A percentile compares a stretch with the other conserved stretches of the same genome.
These are phyloP conservation scores for Leptosphaerulina australis DNA, from an alignment of 2,329 filamentous ascomycete species.

Conservation along the genomic window DNA sequence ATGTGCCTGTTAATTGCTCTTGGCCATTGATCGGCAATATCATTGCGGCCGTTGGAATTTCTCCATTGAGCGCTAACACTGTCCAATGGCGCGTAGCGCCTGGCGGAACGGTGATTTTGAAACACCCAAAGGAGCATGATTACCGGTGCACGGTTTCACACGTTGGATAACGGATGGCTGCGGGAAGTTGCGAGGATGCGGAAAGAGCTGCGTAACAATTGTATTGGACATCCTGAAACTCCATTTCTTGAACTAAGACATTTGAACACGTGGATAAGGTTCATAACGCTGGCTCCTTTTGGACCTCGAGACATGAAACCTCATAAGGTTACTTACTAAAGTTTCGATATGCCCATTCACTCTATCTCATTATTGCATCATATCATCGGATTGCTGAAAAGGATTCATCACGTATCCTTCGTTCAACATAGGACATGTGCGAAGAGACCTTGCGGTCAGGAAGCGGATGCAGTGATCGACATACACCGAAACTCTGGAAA, in stretches of 20 bases:
- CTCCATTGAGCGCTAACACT: slow-evolving; percentile 5
- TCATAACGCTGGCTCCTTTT: neutral
- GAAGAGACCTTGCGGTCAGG: neutral
- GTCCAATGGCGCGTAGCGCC: neutral
- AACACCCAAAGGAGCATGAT: neutral
- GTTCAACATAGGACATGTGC: neutral
- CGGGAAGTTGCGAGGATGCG: slow-evolving; percentile 3
- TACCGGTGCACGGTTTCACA: slow-evolving; percentile 12
- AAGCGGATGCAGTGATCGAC: neutral
- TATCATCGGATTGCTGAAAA: neutral
- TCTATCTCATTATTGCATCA: neutral
- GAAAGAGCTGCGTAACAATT: slow-evolving; percentile 1
- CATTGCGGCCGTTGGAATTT: slow-evolving; percentile 1
- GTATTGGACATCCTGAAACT: neutral
- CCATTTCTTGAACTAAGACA: neutral
- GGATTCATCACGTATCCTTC: neutral
- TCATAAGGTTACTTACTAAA: too few species aligned
- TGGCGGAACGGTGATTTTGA: neutral
- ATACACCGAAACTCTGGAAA: neutral
- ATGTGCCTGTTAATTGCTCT: neutral
- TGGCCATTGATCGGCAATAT: neutral
- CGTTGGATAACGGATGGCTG: slow-evolving; percentile 9
- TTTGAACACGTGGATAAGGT: neutral
- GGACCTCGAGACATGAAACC: neutral
- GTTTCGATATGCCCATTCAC: too few species aligned